Evolutionary conservation across 2,329 filamentous ascomycete species (phyloP), one percentile per base, ranked within the genome.

Genomic region (Apiospora pterosperma): DNA sequence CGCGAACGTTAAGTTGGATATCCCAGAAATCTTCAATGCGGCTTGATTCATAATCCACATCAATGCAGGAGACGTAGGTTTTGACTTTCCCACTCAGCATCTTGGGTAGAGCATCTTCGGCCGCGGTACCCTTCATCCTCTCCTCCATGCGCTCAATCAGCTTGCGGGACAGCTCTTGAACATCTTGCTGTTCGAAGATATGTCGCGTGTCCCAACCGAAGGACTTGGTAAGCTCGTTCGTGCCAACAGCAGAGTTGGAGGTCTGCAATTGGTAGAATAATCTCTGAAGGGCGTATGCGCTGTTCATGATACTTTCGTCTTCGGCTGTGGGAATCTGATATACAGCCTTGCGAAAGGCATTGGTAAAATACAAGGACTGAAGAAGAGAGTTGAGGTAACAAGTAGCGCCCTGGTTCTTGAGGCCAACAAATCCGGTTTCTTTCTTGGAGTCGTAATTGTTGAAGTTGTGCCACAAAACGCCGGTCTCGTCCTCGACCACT

Each of bases 81-180:
- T 98, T 98, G 78, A 96, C 94, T 79, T 98, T 98, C 64, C 96
- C 96, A 65, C 96, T 94, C 73, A 99, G 98, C 82, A 99, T 91
- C 67, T 92, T 89, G 1, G 94, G 89, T 10, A 99, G 83, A 2
- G 93, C 91, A 70, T 95, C 96, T 75, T 98, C 92, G 14, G 93
- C 92, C 61, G 91, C 88, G 1, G 96, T 98, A 58, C 93, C 95
- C 79, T 99, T 99, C 96, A 99, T 99, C 76, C 92, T 95, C 74
- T 96, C 92, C 76, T 99, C 96, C 80, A 99, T 90, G 66, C 92
- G 90, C 78, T 99, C 96, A 92, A 99, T 99, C 67, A 99, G 84
- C 76, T 98, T 97, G 64, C 96, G 88, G 38, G 94, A 98, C 38
- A 99, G 83, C 76, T 99, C 96, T 76, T 99, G 96, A 10, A 99